A percentile compares a stretch with the other conserved stretches of the same genome.
These are phyloP conservation scores for Haplosporangium gracile DNA, from an alignment of 192 early-diverging fungal species.

Conservation along the genomic window DNA sequence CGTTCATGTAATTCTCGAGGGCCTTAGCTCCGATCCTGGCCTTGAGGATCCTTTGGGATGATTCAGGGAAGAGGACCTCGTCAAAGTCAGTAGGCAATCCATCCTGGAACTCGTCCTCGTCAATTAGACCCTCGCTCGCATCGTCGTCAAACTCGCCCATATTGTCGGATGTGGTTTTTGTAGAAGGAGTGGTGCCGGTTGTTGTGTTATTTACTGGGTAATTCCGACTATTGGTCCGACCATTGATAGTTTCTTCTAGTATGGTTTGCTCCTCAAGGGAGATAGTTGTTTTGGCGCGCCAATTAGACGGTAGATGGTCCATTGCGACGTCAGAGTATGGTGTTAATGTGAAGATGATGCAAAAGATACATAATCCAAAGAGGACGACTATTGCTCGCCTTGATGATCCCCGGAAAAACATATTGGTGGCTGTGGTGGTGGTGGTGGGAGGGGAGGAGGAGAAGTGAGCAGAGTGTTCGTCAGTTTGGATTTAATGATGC, in stretches of 20 bases:
- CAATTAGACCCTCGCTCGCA: background rate
- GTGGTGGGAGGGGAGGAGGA: no score
- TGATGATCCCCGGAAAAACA: constrained; percentile 15
- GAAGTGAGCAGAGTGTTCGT: background rate
- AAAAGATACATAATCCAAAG: constrained; percentile 36
- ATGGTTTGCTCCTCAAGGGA: constrained; percentile 4
- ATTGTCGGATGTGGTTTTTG: background rate
- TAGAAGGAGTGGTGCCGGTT: background rate
- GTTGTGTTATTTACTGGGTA: background rate
- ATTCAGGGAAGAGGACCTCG: constrained; percentile 20
- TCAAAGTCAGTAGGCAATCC: constrained; percentile 29
- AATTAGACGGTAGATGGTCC: constrained; percentile 6
- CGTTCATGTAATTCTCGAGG: constrained; percentile 19
- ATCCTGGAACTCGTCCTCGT: constrained; percentile 12
- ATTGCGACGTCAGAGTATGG: constrained; percentile 29
- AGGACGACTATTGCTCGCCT: constrained; percentile 28
- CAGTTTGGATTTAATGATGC: background rate
- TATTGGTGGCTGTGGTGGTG: background rate
- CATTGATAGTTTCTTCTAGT: background rate
- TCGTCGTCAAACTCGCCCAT: background rate
- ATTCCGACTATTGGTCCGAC: background rate
- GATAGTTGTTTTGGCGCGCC: background rate
- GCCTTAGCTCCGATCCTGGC: constrained; percentile 15
- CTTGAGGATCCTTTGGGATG: constrained; percentile 25
- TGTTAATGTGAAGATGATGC: constrained; percentile 24